Base-by-base conservation (phyloP, 164 flowering plant genomes). In the Annona squamosa region DNA sequence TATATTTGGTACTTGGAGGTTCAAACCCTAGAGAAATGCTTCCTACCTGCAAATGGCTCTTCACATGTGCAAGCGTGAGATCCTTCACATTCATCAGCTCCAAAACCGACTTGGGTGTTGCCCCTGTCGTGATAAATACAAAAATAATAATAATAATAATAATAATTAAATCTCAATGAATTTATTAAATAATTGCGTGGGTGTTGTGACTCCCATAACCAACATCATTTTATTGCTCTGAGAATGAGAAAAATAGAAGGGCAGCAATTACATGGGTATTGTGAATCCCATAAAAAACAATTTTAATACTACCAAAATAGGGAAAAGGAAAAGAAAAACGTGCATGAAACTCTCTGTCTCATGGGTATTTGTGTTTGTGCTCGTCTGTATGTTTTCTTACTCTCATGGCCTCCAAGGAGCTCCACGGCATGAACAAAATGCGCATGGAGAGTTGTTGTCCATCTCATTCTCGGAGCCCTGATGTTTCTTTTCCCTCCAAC, bases 391-490 rank as follows among this genome's bases (percentile, higher is more conserved):
- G 37, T 52, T 52, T 5, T 52, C 81, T 75, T 88, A 94, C 99
- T 88, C 78, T 92, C 98, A 87, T 95, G 98, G 71, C 99, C 99
- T 3, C 99, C 99, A 19, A 95, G 97, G 59, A 95, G 94, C 85
- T 91, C 93, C 45, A 95, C 98, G 0, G 98, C 96, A 63, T 93
- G 99, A 65, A 92, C 93, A 65, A 95, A 95, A 79, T 91, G 97
- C 57, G 98, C 93, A 71, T 92, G 98, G 26, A 94, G 92, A 37
- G 97, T 95, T 0, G 97, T 78, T 68, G 98, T 92, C 99, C 99
- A 95, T 81, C 99, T 86, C 99, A 95, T 95, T 74, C 99, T 86
- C 0, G 99, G 99, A 72, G 96, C 97, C 81, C 97, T 83, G 19
- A 84, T 80, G 80, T 86, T 89, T 82, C 96, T 88, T 75, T 81